A percentile compares a stretch with the other conserved stretches of the same genome.
These are phyloP conservation scores for Blastobotrys ciferrii DNA, from an alignment of 1,139 yeast species.

Conservation along the genomic window DNA sequence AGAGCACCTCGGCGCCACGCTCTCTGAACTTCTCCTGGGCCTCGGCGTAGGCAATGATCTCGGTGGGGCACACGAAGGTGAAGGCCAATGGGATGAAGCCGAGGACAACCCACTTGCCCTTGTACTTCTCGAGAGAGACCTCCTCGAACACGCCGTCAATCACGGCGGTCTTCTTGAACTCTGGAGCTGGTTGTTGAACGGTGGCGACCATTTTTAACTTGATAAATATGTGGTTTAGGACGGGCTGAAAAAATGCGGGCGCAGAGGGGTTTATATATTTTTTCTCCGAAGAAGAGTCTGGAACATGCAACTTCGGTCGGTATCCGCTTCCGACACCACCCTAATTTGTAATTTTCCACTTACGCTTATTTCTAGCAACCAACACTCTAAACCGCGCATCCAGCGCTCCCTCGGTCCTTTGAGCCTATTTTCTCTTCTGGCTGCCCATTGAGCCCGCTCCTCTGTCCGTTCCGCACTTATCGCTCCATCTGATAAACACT, in stretches of 20 bases:
- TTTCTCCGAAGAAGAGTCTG: slow-evolving; percentile 2
- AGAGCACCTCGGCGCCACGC: slow-evolving; percentile 83
- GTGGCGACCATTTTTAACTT: slow-evolving; percentile 67
- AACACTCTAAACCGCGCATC: background rate
- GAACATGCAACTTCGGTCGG: background rate
- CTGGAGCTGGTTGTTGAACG: slow-evolving; percentile 94
- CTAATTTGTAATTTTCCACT: background rate
- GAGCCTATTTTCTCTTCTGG: background rate
- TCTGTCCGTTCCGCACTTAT: background rate
- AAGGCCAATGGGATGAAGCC: slow-evolving; percentile 98
- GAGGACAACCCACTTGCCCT: slow-evolving; percentile 95
- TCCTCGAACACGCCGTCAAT: slow-evolving; percentile 94
- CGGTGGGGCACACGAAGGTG: slow-evolving; percentile 99
- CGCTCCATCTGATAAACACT: background rate
- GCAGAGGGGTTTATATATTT: slow-evolving; percentile 11
- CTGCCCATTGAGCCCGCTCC: background rate
- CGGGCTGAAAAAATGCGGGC: background rate
- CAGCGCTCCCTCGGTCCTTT: background rate
- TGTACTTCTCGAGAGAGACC: slow-evolving; percentile 86
- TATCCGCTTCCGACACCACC: background rate
- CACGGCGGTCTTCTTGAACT: slow-evolving; percentile 94
- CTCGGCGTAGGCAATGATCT: slow-evolving; percentile 96
- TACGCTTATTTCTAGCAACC: background rate
- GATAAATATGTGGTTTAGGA: no score
- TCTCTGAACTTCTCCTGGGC: slow-evolving; percentile 87